Evolutionary conservation across 306 rosid genomes (phyloP).

Genomic region (Medicago truncatula): DNA sequence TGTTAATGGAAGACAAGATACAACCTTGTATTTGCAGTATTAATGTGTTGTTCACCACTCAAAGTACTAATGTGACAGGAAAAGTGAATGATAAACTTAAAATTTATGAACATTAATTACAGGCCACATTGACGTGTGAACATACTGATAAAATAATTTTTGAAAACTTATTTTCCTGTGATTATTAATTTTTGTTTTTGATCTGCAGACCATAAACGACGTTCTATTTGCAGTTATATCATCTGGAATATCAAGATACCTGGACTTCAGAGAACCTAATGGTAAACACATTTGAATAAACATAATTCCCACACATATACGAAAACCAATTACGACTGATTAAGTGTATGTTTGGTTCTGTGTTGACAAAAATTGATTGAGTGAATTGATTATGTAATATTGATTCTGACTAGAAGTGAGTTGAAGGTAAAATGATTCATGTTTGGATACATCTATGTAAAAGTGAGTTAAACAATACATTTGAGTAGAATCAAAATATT

Average conservation of each 20-base stretch:
- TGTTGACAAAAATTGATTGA: too few species aligned
- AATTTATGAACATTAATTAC: not conserved
- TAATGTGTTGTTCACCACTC: not conserved
- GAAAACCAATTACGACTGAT: not conserved
- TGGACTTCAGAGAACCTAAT: conserved; percentile 66
- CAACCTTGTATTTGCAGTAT: not conserved
- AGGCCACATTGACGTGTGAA: not conserved
- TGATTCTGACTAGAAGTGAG: too few species aligned
- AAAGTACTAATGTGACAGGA: too few species aligned
- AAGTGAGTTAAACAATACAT: too few species aligned
- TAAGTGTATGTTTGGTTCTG: too few species aligned
- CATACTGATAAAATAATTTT: not conserved
- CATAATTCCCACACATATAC: not conserved
- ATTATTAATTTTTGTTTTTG: conserved; percentile 31
- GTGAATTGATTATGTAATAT: too few species aligned
- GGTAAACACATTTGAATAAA: conserved; percentile 50
- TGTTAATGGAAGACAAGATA: not conserved
- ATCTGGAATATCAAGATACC: conserved; percentile 76
- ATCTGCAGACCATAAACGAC: conserved; percentile 86
- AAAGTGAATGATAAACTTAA: too few species aligned
- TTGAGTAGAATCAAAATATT: too few species aligned
- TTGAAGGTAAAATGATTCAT: too few species aligned
- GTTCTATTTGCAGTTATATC: conserved; percentile 81
- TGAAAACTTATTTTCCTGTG: not conserved
- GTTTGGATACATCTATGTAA: too few species aligned